Base-by-base conservation (phyloP, 2,329 filamentous ascomycete genomes). In the Geosmithia morbida region DNA sequence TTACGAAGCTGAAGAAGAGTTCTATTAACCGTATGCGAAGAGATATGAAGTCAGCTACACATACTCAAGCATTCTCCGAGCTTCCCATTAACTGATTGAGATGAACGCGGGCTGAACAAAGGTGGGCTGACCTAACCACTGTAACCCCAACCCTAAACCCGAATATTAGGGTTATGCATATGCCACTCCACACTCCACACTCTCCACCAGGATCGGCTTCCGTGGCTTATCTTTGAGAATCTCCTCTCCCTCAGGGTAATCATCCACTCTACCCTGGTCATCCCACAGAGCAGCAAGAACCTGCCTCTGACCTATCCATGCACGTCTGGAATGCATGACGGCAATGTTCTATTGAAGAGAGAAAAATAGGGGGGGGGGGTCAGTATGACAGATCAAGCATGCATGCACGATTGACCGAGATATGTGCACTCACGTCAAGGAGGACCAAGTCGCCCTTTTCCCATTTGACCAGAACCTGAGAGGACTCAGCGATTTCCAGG, bases 221-320 rank as follows among this genome's bases (percentile, higher is more conserved):
- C 41, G 17, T n/a, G 43, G 43, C 10, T 10, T 22, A 29, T 29
- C 22, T 29, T 18, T 17, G 16, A 54, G 43, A 39, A 54, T 43
- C 22, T 52, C 46, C 4, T 48, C 47, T 13, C 57, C 56, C 43
- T 59, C 54, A 13, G 50, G 41, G 47, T 54, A 60, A 45, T 59
- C 58, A 2, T 48, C 52, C 19, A 60, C 49, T 39, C 59, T 53
- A 8, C 47, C 52, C 11, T 53, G 50, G 13, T 56, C 51, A 37
- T 63, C 56, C 59, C 59, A 63, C 13, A 62, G 48, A 2, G 59
- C 58, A 7, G 61, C 59, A 1, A 63, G 46, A 3, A 64, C 58
- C 37, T 53, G 54, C 45, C 60, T 56, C 14, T 56, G 51, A 0
- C 61, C 59, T 16, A 52, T 55, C 60, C 61, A 64, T 1, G 60